Base-by-base conservation (phyloP, 192 early-diverging fungal species). In the Ambispora gerdemannii region DNA sequence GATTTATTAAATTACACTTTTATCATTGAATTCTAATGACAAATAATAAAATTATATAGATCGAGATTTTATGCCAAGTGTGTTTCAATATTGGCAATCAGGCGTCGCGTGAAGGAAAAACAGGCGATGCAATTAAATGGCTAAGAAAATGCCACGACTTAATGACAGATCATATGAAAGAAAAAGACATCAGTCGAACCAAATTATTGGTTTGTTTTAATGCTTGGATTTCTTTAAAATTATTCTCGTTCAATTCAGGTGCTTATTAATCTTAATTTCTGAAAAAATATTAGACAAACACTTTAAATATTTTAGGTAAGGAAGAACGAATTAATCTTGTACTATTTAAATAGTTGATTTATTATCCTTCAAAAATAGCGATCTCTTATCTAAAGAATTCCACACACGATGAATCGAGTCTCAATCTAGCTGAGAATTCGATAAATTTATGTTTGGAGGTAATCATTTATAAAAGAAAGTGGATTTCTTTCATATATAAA, bases 401-500 rank as follows among this genome's bases (percentile, higher is more conserved):
- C 4, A 30, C 8, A 8, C 34, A 70, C 15, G 53, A 70, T 59
- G 67, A 58, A 70, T 70, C 67, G 3, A 59, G 36, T 31, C 20
- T 70, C 3, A 35, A 70, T 4, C 34, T 70, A 3, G 67, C 53
- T 19, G 67, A 70, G 33, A 70, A 70, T 59, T 27, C 55, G 8
- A 27, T 70, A 36, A 59, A 43, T 59, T 15, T 43, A 25, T 70
- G 67, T 58, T 70, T 70, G 43, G 67, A 70, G 38, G 67, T 69
- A 69, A 10, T 50, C 3, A 33, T 67, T 11, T 24, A 2, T 19
- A 34, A n/a, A n/a, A n/a, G n/a, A n/a, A n/a, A n/a, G n/a, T n/a
- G n/a, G n/a, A n/a, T n/a, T n/a, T n/a, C n/a, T 43, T 10, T 43
- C 38, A 43, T 43, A 43, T 43, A 43, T 43, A 10, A 6, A 10